Evolutionary conservation across 495 filamentous ascomycete genomes (phyloP).

Genomic region (Xylaria grammica): DNA sequence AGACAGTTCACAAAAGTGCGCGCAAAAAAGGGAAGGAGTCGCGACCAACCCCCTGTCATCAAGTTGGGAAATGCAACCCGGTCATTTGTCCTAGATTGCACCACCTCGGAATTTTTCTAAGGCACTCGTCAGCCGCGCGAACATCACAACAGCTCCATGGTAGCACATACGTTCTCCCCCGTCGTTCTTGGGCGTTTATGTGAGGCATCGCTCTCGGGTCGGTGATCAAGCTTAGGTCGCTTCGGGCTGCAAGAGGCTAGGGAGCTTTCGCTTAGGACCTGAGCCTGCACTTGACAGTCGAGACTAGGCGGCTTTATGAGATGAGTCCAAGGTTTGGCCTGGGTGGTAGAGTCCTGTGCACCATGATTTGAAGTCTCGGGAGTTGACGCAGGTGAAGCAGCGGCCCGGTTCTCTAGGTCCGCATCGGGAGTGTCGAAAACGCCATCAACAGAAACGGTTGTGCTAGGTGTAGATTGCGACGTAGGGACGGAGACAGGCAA

Average conservation of each 20-base stretch:
- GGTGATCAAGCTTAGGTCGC: conserved; percentile 16
- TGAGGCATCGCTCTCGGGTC: conserved; percentile 9
- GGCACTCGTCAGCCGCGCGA: not conserved
- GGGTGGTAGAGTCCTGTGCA: not conserved
- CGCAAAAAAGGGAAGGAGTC: not conserved
- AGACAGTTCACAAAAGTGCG: no score
- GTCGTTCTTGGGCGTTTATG: conserved; percentile 28
- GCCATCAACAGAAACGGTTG: not conserved
- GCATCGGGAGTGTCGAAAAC: not conserved
- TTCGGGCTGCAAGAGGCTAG: conserved; percentile 17
- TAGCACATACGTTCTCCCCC: conserved; percentile 24
- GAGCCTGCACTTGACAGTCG: conserved; percentile 23
- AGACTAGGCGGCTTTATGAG: not conserved
- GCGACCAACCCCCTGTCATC: not conserved
- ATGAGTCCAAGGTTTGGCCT: not conserved
- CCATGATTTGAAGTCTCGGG: not conserved
- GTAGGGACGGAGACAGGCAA: conserved; percentile 18
- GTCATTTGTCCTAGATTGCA: not conserved
- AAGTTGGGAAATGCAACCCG: conserved; percentile 21
- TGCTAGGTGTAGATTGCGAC: not conserved
- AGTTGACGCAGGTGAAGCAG: not conserved
- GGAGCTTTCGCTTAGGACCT: conserved; percentile 25
- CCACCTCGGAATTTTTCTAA: not conserved
- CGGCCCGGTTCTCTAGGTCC: not conserved
- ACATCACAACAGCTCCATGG: not conserved